phyloP scores from a whole-genome alignment of 148 eudicot genomes.

The Vaccinium vitisidaea region DNA sequence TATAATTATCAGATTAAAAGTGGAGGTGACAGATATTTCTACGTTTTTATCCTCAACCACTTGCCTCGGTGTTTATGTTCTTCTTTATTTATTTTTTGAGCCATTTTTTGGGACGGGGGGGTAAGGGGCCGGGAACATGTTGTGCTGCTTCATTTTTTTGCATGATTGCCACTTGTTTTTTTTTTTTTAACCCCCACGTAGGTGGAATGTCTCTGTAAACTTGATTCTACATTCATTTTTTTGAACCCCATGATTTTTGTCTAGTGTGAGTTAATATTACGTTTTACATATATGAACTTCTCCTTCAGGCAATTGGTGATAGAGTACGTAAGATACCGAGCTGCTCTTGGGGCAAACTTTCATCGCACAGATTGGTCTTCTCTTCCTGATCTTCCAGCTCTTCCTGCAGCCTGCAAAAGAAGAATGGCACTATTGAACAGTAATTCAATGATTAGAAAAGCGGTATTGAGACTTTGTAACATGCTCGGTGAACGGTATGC shows the following conservation, averaged over 20 bases:
- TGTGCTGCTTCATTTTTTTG: background rate
- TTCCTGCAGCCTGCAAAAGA: constrained; percentile 64
- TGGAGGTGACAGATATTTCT: background rate
- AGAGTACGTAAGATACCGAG: constrained; percentile 76
- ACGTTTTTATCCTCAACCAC: background rate
- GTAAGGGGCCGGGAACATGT: too few relatives aligned
- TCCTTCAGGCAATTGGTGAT: constrained; percentile 65
- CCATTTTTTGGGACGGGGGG: too few relatives aligned
- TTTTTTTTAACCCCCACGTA: background rate
- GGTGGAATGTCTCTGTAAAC: constrained; percentile 2
- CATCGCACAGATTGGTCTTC: constrained; percentile 72
- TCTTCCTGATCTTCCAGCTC: constrained; percentile 72
- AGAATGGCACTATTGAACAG: constrained; percentile 63
- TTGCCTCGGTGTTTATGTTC: background rate
- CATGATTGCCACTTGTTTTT: background rate
- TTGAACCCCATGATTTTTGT: constrained; percentile 8
- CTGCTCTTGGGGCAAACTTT: constrained; percentile 72
- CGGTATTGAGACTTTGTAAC: constrained; percentile 75
- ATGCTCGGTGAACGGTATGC: constrained; percentile 67
- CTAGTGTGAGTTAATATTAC: background rate
- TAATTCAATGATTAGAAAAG: constrained; percentile 51
- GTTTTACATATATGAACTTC: background rate
- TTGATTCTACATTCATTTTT: background rate
- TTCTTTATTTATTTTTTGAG: background rate
- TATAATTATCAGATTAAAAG: background rate